A percentile compares a stretch with the other conserved stretches of the same genome.
phyloP scores from a whole-genome alignment of 371 early-diverging fungal genomes.

The Mortierella sp. region DNA sequence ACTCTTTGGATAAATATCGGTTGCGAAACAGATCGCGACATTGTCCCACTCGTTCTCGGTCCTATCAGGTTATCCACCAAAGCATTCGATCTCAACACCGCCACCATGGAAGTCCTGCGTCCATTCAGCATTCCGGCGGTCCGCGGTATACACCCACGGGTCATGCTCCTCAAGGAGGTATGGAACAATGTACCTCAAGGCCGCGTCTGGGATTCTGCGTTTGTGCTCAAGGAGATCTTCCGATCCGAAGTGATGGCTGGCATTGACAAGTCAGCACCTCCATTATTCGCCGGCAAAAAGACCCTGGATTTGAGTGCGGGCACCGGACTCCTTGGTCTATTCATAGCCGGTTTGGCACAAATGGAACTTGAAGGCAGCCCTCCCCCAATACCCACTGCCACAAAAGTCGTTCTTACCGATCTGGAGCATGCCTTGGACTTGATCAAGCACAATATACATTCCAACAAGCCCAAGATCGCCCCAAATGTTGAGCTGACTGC shows the following conservation, averaged over 20 bases:
- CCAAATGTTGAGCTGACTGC: conserved; percentile 17
- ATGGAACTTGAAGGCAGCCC: conserved; percentile 24
- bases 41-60: conserved; percentile 60
- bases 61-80: conserved; percentile 51
- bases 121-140: conserved; percentile 45
- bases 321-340: conserved; percentile 67
- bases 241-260: conserved; percentile 40
- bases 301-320: conserved; percentile 70
- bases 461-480: conserved; percentile 44
- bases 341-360: conserved; percentile 57
- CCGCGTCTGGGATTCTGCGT: conserved; percentile 74
- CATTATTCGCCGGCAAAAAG: conserved; percentile 56
- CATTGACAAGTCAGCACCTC: conserved; percentile 9
- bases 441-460: conserved; percentile 56
- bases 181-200: conserved; percentile 70
- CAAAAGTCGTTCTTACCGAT: conserved; percentile 59
- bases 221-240: conserved; percentile 61
- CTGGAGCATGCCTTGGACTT: conserved; percentile 62
- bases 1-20: conserved; percentile 25
- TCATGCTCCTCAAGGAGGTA: conserved; percentile 62
- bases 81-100: background rate
- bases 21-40: conserved; percentile 31
- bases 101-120: conserved; percentile 49
- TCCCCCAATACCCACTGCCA: conserved; percentile 4
- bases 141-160: conserved; percentile 5